Evolutionary conservation across 2,329 filamentous ascomycete genomes (phyloP).

Genomic region (Aspergillus amoenus): DNA sequence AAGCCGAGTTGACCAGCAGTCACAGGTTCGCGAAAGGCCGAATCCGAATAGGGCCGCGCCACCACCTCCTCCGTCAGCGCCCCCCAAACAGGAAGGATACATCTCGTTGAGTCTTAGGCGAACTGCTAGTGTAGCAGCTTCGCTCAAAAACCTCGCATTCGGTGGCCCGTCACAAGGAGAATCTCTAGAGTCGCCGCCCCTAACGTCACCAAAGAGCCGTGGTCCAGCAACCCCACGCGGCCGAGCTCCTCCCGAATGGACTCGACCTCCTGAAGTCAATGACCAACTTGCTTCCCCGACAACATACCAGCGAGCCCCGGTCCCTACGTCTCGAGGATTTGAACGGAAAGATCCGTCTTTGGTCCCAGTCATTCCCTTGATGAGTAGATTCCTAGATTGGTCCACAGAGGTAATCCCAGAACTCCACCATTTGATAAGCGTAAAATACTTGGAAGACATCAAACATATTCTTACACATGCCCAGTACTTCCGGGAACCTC

Average conservation of each 20-base stretch:
- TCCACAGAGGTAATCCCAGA: conserved; percentile 67
- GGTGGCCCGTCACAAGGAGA: conserved; percentile 45
- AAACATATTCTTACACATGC: conserved; percentile 29
- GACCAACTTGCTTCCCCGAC: conserved; percentile 66
- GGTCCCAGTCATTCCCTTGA: conserved; percentile 68
- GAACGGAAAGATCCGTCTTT: conserved; percentile 60
- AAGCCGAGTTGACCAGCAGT: conserved; percentile 38
- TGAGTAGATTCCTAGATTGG: conserved; percentile 88
- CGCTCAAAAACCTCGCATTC: conserved; percentile 61
- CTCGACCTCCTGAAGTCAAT: conserved; percentile 70
- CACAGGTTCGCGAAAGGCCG: conserved; percentile 34
- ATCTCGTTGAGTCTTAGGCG: conserved; percentile 60
- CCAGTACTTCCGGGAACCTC: conserved; percentile 90
- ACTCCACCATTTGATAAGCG: conserved; percentile 16
- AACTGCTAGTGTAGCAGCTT: conserved; percentile 65
- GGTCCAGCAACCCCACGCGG: conserved; percentile 47
- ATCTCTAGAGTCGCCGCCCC: conserved; percentile 25
- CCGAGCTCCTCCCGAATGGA: conserved; percentile 58
- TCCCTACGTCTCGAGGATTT: conserved; percentile 78
- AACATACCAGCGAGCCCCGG: conserved; percentile 72
- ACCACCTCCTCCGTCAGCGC: conserved; percentile 49
- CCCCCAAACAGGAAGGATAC: conserved; percentile 60
- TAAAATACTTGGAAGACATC: conserved; percentile 10
- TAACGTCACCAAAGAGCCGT: conserved; percentile 32
- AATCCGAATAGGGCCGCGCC: conserved; percentile 36